phyloP scores from a whole-genome alignment of 2,329 filamentous ascomycete species.

The Fusarium sterilihyphosum region DNA sequence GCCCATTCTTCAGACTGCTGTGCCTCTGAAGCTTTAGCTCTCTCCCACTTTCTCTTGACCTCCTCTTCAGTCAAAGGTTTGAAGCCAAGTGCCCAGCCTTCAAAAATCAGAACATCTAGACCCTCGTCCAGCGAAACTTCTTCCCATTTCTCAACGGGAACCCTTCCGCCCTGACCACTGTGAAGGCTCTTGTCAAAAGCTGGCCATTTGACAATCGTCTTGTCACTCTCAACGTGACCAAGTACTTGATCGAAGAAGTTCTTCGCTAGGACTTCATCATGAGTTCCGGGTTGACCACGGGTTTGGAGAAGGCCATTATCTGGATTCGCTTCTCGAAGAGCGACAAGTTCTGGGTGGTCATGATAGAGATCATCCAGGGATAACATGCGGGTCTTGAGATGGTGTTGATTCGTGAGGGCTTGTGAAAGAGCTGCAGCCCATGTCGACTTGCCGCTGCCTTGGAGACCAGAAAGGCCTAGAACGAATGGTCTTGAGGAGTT shows the following conservation, averaged over 20 bases:
- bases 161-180: constrained; percentile 32
- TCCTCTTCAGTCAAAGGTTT: constrained; percentile 20
- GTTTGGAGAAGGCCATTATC: constrained; percentile 31
- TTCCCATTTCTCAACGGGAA: constrained; percentile 29
- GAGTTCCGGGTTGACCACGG: constrained; percentile 38
- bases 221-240: not conserved
- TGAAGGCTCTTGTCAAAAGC: constrained; percentile 40
- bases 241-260: constrained; percentile 24
- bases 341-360: constrained; percentile 29
- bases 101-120: constrained; percentile 40
- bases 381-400: constrained; percentile 26
- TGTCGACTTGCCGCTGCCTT: constrained; percentile 43
- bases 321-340: constrained; percentile 29
- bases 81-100: constrained; percentile 41
- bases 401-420: constrained; percentile 18
- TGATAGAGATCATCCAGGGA: constrained; percentile 39
- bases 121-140: constrained; percentile 8
- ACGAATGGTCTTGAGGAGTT: constrained; percentile 27
- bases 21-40: not conserved
- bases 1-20: constrained; percentile 6
- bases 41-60: constrained; percentile 30
- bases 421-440: constrained; percentile 38
- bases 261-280: constrained; percentile 26
- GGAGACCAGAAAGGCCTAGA: constrained; percentile 37
- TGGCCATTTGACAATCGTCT: constrained; percentile 26